Conservation (phyloP, 73 alveolate genomes). For the Tetrahymena malaccensis region DNA sequence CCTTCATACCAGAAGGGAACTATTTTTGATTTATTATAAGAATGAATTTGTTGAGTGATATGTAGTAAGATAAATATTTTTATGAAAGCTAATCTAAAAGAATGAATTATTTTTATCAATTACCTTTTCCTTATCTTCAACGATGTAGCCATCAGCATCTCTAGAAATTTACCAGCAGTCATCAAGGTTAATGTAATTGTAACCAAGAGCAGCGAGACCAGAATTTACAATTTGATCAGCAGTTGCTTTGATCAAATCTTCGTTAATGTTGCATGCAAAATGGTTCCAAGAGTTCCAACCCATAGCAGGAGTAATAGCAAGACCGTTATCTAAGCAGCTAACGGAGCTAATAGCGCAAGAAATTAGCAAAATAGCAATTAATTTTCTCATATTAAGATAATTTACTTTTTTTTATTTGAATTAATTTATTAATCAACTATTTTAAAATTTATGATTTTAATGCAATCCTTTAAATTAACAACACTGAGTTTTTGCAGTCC, state of each 20-base stretch:
- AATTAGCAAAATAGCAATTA: background rate
- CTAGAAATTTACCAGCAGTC: conserved; percentile 73
- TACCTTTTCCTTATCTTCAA: background rate
- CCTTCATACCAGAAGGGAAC: conserved; percentile 76
- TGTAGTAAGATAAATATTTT: background rate
- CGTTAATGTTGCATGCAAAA: conserved; percentile 74
- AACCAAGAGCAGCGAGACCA: conserved; percentile 74
- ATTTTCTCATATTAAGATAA: background rate
- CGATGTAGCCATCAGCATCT: conserved; percentile 14
- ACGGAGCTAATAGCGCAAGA: background rate
- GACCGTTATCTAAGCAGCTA: conserved; percentile 48
- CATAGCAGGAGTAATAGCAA: conserved; percentile 74
- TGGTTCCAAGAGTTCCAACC: conserved; percentile 91
- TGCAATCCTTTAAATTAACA: background rate
- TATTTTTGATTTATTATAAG: conserved; percentile 47
- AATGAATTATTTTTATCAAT: background rate
- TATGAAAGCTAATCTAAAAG: background rate
- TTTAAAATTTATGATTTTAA: background rate
- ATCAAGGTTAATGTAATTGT: conserved; percentile 64
- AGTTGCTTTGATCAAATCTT: conserved; percentile 39
- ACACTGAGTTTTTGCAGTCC: background rate
- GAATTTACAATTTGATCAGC: conserved; percentile 62
- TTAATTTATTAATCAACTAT: background rate
- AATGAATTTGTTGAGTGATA: background rate
- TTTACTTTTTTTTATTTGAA: background rate